A percentile compares a stretch with the other conserved stretches of the same genome.
These are phyloP conservation scores for Taphrina communis DNA, from an alignment of 1,139 yeast genomes.

Conservation along the genomic window DNA sequence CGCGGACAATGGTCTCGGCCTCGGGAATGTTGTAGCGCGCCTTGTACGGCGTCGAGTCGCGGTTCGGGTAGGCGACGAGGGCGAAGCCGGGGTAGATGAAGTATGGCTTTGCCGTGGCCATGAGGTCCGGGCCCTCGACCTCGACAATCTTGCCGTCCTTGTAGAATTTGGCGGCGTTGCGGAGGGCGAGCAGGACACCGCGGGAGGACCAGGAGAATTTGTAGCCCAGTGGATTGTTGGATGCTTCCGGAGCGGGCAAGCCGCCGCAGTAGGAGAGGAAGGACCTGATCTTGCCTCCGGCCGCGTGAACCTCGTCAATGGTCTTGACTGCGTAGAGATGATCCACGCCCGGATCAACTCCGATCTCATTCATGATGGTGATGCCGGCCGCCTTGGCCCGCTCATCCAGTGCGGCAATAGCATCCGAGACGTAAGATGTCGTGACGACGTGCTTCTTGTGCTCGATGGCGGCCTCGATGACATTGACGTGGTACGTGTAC, in stretches of 20 bases:
- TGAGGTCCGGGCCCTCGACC: constrained; percentile 85
- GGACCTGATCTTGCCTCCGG: constrained; percentile 89
- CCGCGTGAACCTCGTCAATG: constrained; percentile 91
- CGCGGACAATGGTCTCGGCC: constrained; percentile 95
- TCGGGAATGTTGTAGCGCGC: constrained; percentile 93
- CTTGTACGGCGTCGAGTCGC: constrained; percentile 94
- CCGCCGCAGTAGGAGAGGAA: constrained; percentile 99
- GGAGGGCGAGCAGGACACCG: constrained; percentile 92
- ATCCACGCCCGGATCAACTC: constrained; percentile 97
- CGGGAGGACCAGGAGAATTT: constrained; percentile 99
- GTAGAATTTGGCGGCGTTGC: constrained; percentile 91
- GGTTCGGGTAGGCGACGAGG: constrained; percentile 93
- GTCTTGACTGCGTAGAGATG: constrained; percentile 98
- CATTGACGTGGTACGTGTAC: constrained; percentile 89
- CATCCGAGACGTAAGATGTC: constrained; percentile 94
- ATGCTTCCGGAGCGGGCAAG: constrained; percentile 95
- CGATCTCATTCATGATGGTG: constrained; percentile 90
- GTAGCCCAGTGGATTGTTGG: constrained; percentile 97
- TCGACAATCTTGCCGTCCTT: constrained; percentile 81
- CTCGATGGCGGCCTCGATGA: constrained; percentile 91
- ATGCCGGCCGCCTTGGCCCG: constrained; percentile 83
- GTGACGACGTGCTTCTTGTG: constrained; percentile 92
- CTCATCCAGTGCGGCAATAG: constrained; percentile 78
- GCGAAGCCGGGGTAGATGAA: constrained; percentile 95
- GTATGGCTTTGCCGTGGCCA: constrained; percentile 95